These are phyloP conservation scores for Diphasiastrum complanatum DNA, from an alignment of 83 land plant species.

Conservation along the genomic window DNA sequence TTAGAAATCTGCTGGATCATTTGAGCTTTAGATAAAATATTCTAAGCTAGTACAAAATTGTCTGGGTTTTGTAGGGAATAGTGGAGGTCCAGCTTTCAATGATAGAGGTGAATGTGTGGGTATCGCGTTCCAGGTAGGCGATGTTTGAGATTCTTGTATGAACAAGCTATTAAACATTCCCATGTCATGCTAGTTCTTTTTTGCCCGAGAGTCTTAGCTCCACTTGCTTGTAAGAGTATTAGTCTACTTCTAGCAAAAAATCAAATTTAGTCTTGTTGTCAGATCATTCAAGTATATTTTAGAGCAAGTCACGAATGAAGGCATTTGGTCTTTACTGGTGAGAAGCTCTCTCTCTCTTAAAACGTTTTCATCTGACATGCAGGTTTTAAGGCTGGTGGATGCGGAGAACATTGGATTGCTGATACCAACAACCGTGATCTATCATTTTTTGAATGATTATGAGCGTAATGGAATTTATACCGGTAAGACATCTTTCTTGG, in stretches of 20 bases:
- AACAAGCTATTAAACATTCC: too few relatives aligned
- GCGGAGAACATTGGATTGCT: slow-evolving; percentile 97
- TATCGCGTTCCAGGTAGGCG: slow-evolving; percentile 87
- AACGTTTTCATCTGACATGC: slow-evolving; percentile 16
- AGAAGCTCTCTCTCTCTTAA: neutral
- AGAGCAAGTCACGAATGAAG: too few relatives aligned
- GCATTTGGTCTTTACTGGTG: neutral
- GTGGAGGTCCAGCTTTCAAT: slow-evolving; percentile 98
- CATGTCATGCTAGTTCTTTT: too few relatives aligned
- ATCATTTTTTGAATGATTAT: slow-evolving; percentile 84
- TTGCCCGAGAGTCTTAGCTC: too few relatives aligned
- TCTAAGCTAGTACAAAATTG: too few relatives aligned
- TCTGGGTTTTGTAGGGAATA: slow-evolving; percentile 59
- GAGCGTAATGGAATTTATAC: slow-evolving; percentile 81
- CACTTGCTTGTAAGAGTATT: too few relatives aligned
- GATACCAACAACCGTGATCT: slow-evolving; percentile 87
- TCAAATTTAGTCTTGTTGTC: too few relatives aligned
- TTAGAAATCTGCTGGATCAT: too few relatives aligned
- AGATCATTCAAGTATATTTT: too few relatives aligned
- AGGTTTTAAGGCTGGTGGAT: slow-evolving; percentile 70
- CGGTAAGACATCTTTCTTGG: slow-evolving; percentile 37
- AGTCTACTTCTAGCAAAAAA: too few relatives aligned
- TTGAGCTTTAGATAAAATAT: too few relatives aligned
- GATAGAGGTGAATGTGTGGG: slow-evolving; percentile 95
- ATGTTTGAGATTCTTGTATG: neutral